Evolutionary conservation across 2,329 filamentous ascomycete genomes (phyloP), one percentile per base, ranked within the genome.

Genomic region (Penicillium paneum): DNA sequence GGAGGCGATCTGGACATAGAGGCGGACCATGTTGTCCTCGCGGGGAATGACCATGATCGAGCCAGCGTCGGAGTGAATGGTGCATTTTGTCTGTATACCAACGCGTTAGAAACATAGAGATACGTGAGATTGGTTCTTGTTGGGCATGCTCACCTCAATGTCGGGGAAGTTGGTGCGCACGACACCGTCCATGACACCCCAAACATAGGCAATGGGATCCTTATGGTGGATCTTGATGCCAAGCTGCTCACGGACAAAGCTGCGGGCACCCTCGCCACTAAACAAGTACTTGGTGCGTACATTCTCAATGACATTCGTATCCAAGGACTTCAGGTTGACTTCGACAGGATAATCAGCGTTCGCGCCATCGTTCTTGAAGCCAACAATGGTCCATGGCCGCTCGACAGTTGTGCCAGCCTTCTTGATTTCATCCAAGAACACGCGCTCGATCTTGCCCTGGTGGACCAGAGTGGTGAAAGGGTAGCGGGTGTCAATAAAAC

Each of bases 311-410:
- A 79, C 76, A 21, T 83, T 83, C 29, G 89, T 89, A 65, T 96
- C 88, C 13, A 91, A 79, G 64, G 92, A 88, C 67, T 87, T 84
- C 44, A 96, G 76, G 55, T 85, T 80, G 28, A 96, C 91, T 61
- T 89, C 82, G 1, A 96, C 89, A 0, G 91, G 92, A 67, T 94
- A 95, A 24, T 84, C 82, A 62, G 83, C 79, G 61, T 85, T 81
- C 52, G 75, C 72, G 28, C 79, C 82, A 64, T 84, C 81, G 50
- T 84, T 86, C 64, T 81, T 75, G 69, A 87, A 86, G 1, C 78
- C 81, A 24, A 78, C 79, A 47, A 87, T 85, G 1, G 78, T 84
- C 81, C 83, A 86, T 7, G 84, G 83, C 52, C 84, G 72, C 62
- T 85, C 79, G 12, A 87, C 76, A 21, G 73, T 69, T 29, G 75